Percentiles rank a stretch among this genome's conserved stretches.
phyloP scores from a whole-genome alignment of 192 early-diverging fungal genomes.

The Rhizophagus prolifer region DNA sequence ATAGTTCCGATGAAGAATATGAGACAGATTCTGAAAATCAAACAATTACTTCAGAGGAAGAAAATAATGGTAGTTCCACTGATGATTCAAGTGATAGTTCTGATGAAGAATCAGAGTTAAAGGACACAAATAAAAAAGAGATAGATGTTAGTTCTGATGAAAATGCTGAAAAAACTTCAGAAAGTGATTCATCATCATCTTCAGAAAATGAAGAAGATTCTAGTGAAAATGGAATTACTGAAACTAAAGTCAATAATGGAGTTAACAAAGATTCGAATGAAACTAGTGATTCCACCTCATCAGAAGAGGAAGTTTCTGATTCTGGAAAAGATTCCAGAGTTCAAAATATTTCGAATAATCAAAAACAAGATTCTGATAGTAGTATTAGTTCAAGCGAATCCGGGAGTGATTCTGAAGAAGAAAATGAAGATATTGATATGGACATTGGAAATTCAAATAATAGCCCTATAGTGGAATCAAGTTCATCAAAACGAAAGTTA shows the following conservation, averaged over 20 bases:
- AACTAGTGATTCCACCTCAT: not conserved
- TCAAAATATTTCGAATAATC: not conserved
- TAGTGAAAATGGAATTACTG: not conserved
- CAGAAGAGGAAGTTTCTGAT: not conserved
- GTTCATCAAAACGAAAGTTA: not conserved
- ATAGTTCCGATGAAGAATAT: not conserved
- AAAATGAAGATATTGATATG: not conserved
- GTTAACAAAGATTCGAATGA: not conserved
- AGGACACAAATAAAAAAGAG: not conserved
- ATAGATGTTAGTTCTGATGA: not conserved
- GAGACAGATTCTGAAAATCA: not conserved
- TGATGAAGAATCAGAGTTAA: not conserved
- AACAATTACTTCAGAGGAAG: not conserved
- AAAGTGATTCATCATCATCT: not conserved
- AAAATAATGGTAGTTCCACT: not conserved
- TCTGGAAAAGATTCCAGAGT: not conserved
- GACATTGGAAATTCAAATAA: not conserved
- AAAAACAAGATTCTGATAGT: not conserved
- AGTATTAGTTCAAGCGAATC: not conserved
- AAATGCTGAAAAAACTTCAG: not conserved
- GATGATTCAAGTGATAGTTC: conserved; percentile 10
- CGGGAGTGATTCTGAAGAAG: not conserved
- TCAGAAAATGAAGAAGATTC: not conserved
- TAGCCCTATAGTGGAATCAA: no score
- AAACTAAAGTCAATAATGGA: not conserved